Base-by-base conservation (phyloP, 768 basidiomycete genomes). In the Guyanaporus albipodus region DNA sequence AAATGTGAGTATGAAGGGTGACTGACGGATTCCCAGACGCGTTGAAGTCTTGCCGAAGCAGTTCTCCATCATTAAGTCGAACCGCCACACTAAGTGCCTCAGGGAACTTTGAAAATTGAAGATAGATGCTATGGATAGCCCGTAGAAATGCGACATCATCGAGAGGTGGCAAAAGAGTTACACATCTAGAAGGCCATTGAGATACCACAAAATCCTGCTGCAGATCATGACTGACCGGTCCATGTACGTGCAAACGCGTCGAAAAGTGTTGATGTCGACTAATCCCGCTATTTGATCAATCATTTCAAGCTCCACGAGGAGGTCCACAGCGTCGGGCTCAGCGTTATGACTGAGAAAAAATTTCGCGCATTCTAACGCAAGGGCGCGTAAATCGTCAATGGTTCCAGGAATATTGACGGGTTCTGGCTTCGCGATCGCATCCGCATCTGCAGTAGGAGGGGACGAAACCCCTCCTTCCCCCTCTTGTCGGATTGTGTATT, bases 261-360 rank as follows among this genome's bases (percentile, higher is more conserved):
- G 74, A 59, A 78, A 98, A 0, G 89, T 94, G 67, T 94, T 89
- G 22, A 83, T 76, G 56, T 98, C 94, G 17, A 96, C 85, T 34
- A 93, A 69, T 10, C 80, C 71, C 15, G 78, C 75, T 53, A 97
- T 83, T 59, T 80, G 78, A 50, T 83, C 77, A 21, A 96, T 85
- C 55, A 88, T 87, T 66, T 99, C 96, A 55, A 98, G 70, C 58
- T 97, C 96, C 59, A 96, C 84, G 48, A 98, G 70, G 27, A 98
- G 73, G 70, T 98, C 96, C 26, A 99, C 94, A 0, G 95, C 96
- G 63, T 99, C 96, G 24, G 93, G 94, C 67, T 99, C 96, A 9
- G 94, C 96, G 60, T 99, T 97, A 65, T 98, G 96, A 15, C 76
- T 74, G 12, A 98, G 72, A 53, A 98, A 75, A 74, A 98, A 99